Evolutionary conservation across 2,329 filamentous ascomycete species (phyloP).

Genomic region (Neofusicoccum parvum): DNA sequence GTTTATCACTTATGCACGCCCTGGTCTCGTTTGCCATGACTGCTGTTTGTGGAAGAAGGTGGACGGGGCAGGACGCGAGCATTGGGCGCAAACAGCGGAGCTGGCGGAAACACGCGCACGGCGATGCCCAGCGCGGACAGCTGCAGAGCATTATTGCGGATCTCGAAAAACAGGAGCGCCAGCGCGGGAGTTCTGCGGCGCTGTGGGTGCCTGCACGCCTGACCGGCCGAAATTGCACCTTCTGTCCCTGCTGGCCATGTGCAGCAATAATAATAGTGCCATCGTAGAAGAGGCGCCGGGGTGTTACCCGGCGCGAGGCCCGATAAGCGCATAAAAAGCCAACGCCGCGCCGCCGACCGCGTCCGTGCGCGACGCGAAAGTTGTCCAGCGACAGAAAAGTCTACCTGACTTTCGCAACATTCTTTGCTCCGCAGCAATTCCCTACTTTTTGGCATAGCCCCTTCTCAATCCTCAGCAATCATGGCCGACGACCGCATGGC

Average conservation of each 20-base stretch:
- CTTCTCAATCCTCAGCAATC: not conserved
- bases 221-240: constrained; percentile 1
- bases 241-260: not conserved
- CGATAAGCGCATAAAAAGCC: constrained; percentile 15
- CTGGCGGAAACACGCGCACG: not conserved
- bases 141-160: no score
- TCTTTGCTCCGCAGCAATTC: not conserved
- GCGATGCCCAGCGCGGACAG: not conserved
- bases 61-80: not conserved
- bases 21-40: not conserved
- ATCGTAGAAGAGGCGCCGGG: not conserved
- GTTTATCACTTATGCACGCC: not conserved
- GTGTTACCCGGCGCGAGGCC: not conserved
- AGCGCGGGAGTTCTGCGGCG: not conserved
- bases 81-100: not conserved
- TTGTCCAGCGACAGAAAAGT: constrained; percentile 21
- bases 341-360: constrained; percentile 9
- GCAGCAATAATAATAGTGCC: no score
- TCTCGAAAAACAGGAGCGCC: no score
- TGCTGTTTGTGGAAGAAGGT: not conserved
- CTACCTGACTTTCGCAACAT: constrained; percentile 4
- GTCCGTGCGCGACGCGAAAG: constrained; percentile 15
- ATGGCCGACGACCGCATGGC: constrained; percentile 51
- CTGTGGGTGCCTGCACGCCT: not conserved
- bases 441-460: not conserved